phyloP scores from a whole-genome alignment of 768 basidiomycete genomes.

The Mycena floridula region DNA sequence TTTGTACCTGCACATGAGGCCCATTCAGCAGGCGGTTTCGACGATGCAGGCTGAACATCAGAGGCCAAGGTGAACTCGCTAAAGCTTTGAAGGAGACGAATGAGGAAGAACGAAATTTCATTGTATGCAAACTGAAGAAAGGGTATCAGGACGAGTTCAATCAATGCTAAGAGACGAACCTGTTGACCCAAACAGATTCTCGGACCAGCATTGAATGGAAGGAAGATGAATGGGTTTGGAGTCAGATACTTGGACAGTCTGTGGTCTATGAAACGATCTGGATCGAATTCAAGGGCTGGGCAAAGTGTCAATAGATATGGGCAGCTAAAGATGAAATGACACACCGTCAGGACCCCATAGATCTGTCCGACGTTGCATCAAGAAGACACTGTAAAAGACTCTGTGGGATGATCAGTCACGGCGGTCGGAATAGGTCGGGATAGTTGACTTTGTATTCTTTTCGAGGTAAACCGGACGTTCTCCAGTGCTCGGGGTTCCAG shows the following conservation, averaged over 20 bases:
- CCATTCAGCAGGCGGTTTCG: slow-evolving; percentile 34
- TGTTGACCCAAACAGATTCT: slow-evolving; percentile 20
- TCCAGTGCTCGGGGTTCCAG: slow-evolving; percentile 13
- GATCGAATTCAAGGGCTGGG: slow-evolving; percentile 26
- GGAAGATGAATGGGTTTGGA: slow-evolving; percentile 34
- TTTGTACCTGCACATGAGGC: slow-evolving; percentile 21
- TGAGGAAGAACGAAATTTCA: slow-evolving; percentile 42
- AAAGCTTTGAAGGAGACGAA: slow-evolving; percentile 38
- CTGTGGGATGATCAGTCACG: slow-evolving; percentile 7
- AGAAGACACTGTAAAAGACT: slow-evolving; percentile 19
- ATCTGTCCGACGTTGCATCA: slow-evolving; percentile 29
- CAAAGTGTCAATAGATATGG: slow-evolving; percentile 1
- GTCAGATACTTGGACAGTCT: slow-evolving; percentile 26
- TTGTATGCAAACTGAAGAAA: slow-evolving; percentile 34
- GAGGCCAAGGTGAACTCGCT: slow-evolving; percentile 21
- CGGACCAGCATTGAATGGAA: slow-evolving; percentile 37
- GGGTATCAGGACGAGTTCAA: not conserved
- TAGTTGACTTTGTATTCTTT: slow-evolving; percentile 13
- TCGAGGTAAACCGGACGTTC: slow-evolving; percentile 22
- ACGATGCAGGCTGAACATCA: slow-evolving; percentile 25
- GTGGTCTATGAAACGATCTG: slow-evolving; percentile 33
- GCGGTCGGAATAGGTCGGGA: not conserved
- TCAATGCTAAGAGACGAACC: slow-evolving; percentile 4
- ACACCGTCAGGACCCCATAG: slow-evolving; percentile 31
- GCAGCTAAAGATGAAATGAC: slow-evolving; percentile 13